Evolutionary conservation across 192 early-diverging fungal genomes (phyloP).

Genomic region (Funneliformis mosseae): DNA sequence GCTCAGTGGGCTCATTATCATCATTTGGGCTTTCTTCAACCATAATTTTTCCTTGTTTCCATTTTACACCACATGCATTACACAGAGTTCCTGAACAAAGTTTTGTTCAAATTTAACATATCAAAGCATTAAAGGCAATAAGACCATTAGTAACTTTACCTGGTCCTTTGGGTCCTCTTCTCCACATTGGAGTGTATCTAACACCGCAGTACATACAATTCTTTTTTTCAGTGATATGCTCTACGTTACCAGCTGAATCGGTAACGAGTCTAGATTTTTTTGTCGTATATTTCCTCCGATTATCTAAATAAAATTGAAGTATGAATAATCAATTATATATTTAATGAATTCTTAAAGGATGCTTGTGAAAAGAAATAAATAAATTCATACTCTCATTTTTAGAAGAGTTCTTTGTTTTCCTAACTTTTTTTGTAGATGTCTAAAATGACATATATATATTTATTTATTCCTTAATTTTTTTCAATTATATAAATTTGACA

Average conservation of each 20-base stretch:
- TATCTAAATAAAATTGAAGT: background rate
- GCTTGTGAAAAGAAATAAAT: background rate
- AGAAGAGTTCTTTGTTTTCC: background rate
- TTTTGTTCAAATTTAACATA: background rate
- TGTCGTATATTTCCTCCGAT: background rate
- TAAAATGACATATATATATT: background rate
- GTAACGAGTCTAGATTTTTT: slow-evolving; percentile 24
- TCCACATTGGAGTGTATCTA: slow-evolving; percentile 77
- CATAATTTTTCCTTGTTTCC: slow-evolving; percentile 80
- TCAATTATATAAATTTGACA: no score
- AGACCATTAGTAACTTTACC: slow-evolving; percentile 37
- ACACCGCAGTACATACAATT: slow-evolving; percentile 67
- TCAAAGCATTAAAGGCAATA: background rate
- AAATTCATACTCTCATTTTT: background rate
- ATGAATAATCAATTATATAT: background rate
- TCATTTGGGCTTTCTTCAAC: slow-evolving; percentile 30
- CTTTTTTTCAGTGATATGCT: slow-evolving; percentile 39
- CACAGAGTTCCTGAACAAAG: slow-evolving; percentile 56
- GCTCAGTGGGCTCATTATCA: background rate
- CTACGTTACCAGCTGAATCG: background rate
- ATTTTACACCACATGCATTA: slow-evolving; percentile 82
- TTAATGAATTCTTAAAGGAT: background rate
- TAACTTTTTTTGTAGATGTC: background rate
- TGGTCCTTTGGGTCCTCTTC: slow-evolving; percentile 70
- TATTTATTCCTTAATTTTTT: background rate